Base-by-base conservation (phyloP, 306 rosid species). In the Citrullus amarus region DNA sequence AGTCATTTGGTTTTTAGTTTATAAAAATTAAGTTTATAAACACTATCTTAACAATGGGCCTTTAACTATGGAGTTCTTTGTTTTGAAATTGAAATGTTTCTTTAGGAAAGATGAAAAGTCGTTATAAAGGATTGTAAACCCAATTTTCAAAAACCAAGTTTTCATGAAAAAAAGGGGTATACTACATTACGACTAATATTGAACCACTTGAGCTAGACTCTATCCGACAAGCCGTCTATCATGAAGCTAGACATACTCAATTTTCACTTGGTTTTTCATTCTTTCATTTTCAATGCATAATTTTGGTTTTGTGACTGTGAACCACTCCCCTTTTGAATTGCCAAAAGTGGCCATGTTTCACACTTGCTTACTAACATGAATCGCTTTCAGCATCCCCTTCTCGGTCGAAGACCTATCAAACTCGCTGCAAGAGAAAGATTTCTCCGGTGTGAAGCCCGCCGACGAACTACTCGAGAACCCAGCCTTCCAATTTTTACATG, bases 361-460 rank as follows among this genome's bases (percentile, higher is more conserved):
- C 73, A 51, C 70, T 46, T 56, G 60, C 2, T 74, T 55, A 55
- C 1, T 74, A 41, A 1, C 30, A 66, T 39, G 17, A 48, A 48
- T 6, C 54, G 13, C 51, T 32, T 11, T 41, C 97, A 96, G 98
- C 88, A 93, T 93, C 39, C 99, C 97, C 54, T 96, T 96, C 90
- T 91, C 99, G 78, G 98, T 93, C 41, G 99, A 96, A 38, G 99
- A 96, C 85, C 93, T 96, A 82, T 91, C 98, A 22, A 91, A 95
- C 12, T 80, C 97, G 41, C 75, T 90, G 83, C 92, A 90, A 86
- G 93, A 90, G 84, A 96, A 85, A 88, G 98, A 96, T 8, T 96
- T 96, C 87, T 82, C 94, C 0, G 98, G 89, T 38, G 89, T 96
- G 86, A 88, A 89, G 87, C 83, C 94, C 22, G 93, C 98, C 4